Base-by-base conservation (phyloP, 2,329 filamentous ascomycete genomes). In the Botrytis byssoidea region DNA sequence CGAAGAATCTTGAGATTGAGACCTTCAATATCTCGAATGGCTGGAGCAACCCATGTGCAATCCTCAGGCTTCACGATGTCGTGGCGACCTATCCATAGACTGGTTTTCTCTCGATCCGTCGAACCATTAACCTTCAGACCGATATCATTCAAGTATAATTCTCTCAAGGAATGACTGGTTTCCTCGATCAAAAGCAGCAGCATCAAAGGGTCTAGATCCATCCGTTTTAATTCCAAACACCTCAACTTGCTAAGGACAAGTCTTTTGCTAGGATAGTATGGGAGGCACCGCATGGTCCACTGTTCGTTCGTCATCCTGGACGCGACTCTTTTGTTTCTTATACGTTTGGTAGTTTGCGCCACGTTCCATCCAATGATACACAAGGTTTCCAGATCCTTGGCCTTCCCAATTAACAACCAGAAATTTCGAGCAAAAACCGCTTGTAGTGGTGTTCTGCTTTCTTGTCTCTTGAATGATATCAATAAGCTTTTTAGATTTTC, bases 371-470 rank as follows among this genome's bases (percentile, higher is more conserved):
- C 85, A 18, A 85, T 82, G 25, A 88, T 76, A 74, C 85, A 87
- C 29, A 88, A 79, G 63, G 83, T 87, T 75, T 84, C 81, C 20
- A 88, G 82, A 14, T 80, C 78, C 37, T 79, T 78, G 0, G 86
- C 85, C 67, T 84, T 84, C 66, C 83, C 82, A 25, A 88, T 84
- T 59, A 87, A 78, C 75, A 85, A 83, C 86, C 86, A 88, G 4
- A 88, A 80, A 71, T 85, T 83, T 55, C 82, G 81, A 32, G 83
- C 82, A 78, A 87, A 87, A 29, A 82, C 76, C 25, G 78, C 77
- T n/a, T 81, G 81, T 14, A 81, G 80, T 14, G 77, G 74, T 0
- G 80, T 80, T 1, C 82, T 81, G 68, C 78, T 79, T 77, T 85
- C 85, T 74, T 85, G 83, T 73, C 84, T 82, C 71, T 85, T 85